Conservation (phyloP, 2,329 filamentous ascomycete genomes). For the Didymella sp. region DNA sequence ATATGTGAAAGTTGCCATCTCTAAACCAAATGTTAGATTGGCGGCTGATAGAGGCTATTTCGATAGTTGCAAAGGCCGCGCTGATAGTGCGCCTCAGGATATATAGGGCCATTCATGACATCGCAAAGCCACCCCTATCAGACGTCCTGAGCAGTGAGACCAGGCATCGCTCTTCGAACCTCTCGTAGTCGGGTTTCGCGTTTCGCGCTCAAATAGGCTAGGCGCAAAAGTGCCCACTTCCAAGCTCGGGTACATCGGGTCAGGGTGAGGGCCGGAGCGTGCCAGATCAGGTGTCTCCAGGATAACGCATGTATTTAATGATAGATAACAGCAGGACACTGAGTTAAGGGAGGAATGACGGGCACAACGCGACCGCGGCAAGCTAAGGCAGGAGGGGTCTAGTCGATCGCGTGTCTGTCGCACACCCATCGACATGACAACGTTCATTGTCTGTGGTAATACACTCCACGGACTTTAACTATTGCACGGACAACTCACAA, state of each 20-base stretch:
- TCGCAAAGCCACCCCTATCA: not conserved
- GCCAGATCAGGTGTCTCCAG: not conserved
- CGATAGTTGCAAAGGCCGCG: not conserved
- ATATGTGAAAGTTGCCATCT: not conserved
- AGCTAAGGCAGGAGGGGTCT: not conserved
- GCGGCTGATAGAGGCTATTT: not conserved
- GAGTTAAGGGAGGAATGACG: not conserved
- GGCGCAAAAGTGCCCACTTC: no score
- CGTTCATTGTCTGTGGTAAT: not conserved
- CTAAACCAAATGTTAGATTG: no score
- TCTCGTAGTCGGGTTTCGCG: constrained; percentile 3
- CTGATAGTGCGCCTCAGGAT: not conserved
- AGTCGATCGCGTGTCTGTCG: not conserved
- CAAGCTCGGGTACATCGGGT: not conserved
- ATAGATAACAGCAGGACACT: no score
- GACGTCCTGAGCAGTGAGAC: not conserved
- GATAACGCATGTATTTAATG: not conserved
- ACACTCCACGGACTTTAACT: not conserved
- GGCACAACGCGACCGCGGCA: not conserved
- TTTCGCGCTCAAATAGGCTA: constrained; percentile 12
- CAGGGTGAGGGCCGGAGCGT: not conserved
- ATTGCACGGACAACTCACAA: not conserved
- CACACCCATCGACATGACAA: not conserved
- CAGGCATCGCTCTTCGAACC: constrained; percentile 4
- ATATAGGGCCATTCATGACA: not conserved